These are phyloP conservation scores for Phaffia rhodozyma DNA, from an alignment of 1,284 basidiomycete species.

Conservation along the genomic window DNA sequence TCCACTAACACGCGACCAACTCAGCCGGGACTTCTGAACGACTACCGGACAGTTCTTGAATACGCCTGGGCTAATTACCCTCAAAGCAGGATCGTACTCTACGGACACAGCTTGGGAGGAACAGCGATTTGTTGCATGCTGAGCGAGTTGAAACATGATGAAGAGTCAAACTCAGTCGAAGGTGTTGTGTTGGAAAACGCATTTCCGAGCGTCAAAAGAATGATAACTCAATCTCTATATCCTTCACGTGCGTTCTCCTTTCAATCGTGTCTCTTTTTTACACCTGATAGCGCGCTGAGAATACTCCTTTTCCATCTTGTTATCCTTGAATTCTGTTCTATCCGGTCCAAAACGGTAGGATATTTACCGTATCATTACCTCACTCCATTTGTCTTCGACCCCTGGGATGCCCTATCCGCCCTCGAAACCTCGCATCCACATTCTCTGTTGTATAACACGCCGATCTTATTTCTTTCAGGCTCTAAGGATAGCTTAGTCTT, in stretches of 20 bases:
- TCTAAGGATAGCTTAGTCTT: conserved; percentile 7
- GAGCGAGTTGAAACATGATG: background rate
- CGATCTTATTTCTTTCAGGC: conserved; percentile 10
- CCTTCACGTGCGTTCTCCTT: background rate
- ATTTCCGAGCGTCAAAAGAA: conserved; percentile 4
- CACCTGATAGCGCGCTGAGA: no score
- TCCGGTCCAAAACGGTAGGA: no score
- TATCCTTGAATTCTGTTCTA: no score
- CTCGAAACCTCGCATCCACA: background rate
- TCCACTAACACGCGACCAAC: conserved; percentile 8
- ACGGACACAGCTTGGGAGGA: conserved; percentile 8
- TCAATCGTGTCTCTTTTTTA: no score
- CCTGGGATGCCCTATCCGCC: conserved; percentile 12
- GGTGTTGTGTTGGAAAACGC: conserved; percentile 12
- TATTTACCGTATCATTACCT: conserved; percentile 13
- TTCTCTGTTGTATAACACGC: background rate
- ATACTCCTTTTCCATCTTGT: no score
- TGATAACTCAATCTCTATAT: conserved; percentile 11
- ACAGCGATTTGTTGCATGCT: background rate
- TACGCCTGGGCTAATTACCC: background rate
- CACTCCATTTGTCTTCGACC: conserved; percentile 10
- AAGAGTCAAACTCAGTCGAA: background rate
- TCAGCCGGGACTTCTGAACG: background rate
- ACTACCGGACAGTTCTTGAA: background rate
- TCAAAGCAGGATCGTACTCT: background rate